Evolutionary conservation across 164 flowering plant genomes (phyloP).

Genomic region (Sedum album): DNA sequence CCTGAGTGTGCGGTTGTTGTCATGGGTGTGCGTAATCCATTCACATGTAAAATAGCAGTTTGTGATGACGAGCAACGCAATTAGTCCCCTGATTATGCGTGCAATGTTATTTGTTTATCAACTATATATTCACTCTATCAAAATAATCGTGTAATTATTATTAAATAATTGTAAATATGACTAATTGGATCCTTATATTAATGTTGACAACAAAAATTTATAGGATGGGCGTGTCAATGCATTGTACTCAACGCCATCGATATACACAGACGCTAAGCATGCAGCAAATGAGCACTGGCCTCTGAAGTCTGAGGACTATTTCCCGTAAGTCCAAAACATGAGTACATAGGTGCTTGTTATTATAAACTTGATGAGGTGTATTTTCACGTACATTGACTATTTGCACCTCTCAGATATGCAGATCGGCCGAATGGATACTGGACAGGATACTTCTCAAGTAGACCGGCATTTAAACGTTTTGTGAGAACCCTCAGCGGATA

Average conservation of each 20-base stretch:
- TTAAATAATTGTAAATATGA: too few species aligned
- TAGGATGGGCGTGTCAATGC: constrained; percentile 99
- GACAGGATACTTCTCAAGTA: constrained; percentile 93
- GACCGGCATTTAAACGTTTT: constrained; percentile 78
- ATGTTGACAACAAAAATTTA: not conserved
- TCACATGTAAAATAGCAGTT: not conserved
- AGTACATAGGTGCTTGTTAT: constrained; percentile 1
- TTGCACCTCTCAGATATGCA: constrained; percentile 63
- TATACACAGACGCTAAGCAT: constrained; percentile 82
- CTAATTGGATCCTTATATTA: not conserved
- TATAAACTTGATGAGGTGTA: not conserved
- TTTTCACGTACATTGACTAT: not conserved
- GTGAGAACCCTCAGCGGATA: constrained; percentile 77
- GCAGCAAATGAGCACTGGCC: constrained; percentile 74
- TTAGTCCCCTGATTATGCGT: too few species aligned
- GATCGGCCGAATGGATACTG: constrained; percentile 82
- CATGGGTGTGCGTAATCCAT: not conserved
- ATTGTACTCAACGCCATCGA: constrained; percentile 83
- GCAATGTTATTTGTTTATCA: too few species aligned
- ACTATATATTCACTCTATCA: too few species aligned
- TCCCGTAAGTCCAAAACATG: constrained; percentile 57
- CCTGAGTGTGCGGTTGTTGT: not conserved
- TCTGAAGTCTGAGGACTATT: constrained; percentile 73
- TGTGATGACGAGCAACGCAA: not conserved
- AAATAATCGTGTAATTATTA: not conserved